These are phyloP conservation scores for Globisporangium recalcitrans DNA, from an alignment of 352 stramenopile species.

Conservation along the genomic window DNA sequence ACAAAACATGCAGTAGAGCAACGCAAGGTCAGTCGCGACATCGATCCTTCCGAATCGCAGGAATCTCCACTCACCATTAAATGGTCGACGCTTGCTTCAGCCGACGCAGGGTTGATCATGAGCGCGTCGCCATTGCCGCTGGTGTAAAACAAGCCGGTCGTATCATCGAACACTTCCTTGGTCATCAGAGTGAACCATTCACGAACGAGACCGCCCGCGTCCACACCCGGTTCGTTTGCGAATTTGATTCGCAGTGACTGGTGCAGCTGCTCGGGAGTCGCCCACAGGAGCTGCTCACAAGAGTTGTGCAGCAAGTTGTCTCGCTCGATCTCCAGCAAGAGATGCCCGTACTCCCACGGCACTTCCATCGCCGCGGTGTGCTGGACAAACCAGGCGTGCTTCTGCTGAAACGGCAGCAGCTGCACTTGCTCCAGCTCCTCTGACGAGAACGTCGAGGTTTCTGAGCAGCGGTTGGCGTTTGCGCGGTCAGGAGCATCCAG, in stretches of 20 bases:
- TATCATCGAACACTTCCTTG: slow-evolving; percentile 85
- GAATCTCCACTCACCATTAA: slow-evolving; percentile 50
- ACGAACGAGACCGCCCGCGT: slow-evolving; percentile 86
- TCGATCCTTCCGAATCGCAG: background rate
- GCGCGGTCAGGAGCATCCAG: slow-evolving; percentile 66
- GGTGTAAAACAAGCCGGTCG: slow-evolving; percentile 75
- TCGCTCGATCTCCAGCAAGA: slow-evolving; percentile 82
- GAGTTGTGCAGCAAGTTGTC: slow-evolving; percentile 88
- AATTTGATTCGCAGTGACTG: slow-evolving; percentile 89
- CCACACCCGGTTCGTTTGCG: slow-evolving; percentile 86
- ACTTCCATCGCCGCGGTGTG: slow-evolving; percentile 82
- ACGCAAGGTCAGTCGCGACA: background rate
- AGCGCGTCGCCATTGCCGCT: slow-evolving; percentile 70
- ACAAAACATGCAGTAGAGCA: slow-evolving; percentile 8
- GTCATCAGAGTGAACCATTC: slow-evolving; percentile 91
- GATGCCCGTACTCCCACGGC: slow-evolving; percentile 83
- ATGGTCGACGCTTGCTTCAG: slow-evolving; percentile 79
- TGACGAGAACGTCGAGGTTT: slow-evolving; percentile 56
- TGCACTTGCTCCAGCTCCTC: slow-evolving; percentile 72
- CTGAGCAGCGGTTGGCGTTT: slow-evolving; percentile 45
- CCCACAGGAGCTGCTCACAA: slow-evolving; percentile 82
- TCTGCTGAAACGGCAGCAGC: slow-evolving; percentile 78
- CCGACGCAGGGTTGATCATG: slow-evolving; percentile 81
- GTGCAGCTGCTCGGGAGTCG: slow-evolving; percentile 76
- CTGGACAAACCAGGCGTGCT: slow-evolving; percentile 86